Evolutionary conservation across 352 stramenopile species (phyloP), one percentile per base, ranked within the genome.

Genomic region (Halophytophthora batemanensis): DNA sequence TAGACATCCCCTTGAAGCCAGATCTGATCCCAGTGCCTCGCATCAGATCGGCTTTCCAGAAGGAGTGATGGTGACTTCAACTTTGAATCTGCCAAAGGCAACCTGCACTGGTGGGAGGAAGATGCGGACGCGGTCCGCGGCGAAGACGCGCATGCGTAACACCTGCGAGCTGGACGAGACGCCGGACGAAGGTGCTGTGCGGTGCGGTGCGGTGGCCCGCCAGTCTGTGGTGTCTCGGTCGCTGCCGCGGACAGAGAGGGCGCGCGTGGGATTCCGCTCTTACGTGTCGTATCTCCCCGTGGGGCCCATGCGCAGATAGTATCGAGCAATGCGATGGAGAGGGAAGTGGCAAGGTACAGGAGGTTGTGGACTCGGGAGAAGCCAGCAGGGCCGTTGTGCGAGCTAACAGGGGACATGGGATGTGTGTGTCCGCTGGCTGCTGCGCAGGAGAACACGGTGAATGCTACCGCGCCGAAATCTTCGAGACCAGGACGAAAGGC

Each of bases 51-150:
- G n/a, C n/a, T n/a, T n/a, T 31, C 19, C 19, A 18, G 5, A 3
- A 47, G 39, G 48, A 72, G 52, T 72, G 66, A 74, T 61, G 47
- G 37, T 66, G 53, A 61, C 61, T 77, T 77, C 64, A 67, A 74
- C 64, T 71, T 70, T 14, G 10, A 46, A 11, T 8, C 21, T 22
- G 35, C 14, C 15, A 17, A 52, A 29, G 23, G 41, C 45, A 44
- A 42, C 17, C 39, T n/a, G n/a, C n/a, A n/a, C n/a, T n/a, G n/a
- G n/a, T n/a, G n/a, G 25, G 38, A 18, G n/a, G 8, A 50, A 12
- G 11, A 72, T 72, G 63, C 54, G 56, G 51, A 66, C 59, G 13
- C 56, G 49, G 38, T 17, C 40, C 38, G 33, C 44, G 13, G 17
- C 8, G 28, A 62, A 59, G 41, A 19, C 45, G 21, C 37, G 42